Percentiles rank a stretch among this genome's conserved stretches.
These are phyloP conservation scores for Phytophthora hibernalis DNA, from an alignment of 352 stramenopile species.

Conservation along the genomic window DNA sequence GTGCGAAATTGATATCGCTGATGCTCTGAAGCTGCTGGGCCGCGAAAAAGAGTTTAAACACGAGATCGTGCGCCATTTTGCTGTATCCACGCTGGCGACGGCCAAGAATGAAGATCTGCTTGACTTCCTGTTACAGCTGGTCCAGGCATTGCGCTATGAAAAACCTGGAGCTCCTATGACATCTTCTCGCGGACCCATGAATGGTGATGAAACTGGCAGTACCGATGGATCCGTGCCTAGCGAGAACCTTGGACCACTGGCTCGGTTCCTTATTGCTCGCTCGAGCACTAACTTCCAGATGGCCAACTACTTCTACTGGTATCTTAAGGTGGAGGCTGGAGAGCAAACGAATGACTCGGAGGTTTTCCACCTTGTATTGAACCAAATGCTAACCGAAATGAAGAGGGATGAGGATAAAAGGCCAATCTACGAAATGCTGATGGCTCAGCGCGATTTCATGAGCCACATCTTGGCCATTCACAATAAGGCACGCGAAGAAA, in stretches of 20 bases:
- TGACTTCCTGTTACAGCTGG: conserved; percentile 98
- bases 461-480: conserved; percentile 94
- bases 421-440: conserved; percentile 92
- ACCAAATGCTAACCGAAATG: conserved; percentile 95
- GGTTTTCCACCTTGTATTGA: conserved; percentile 82
- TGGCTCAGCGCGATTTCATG: conserved; percentile 95
- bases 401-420: conserved; percentile 91
- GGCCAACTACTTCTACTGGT: conserved; percentile 99
- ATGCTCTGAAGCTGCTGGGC: conserved; percentile 97
- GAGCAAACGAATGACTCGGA: conserved; percentile 78
- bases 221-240: conserved; percentile 50
- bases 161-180: conserved; percentile 48
- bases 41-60: conserved; percentile 91
- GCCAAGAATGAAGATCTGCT: conserved; percentile 98
- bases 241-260: conserved; percentile 81
- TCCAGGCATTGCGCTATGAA: conserved; percentile 96
- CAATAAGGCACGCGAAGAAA: conserved; percentile 91
- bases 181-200: conserved; percentile 48
- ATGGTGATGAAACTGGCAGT: conserved; percentile 50
- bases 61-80: conserved; percentile 95
- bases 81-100: conserved; percentile 94
- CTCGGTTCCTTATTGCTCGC: conserved; percentile 95
- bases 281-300: conserved; percentile 95
- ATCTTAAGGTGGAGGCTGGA: conserved; percentile 79
- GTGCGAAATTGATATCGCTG: conserved; percentile 96